Evolutionary conservation across 805 yeast genomes (phyloP).

Genomic region (Ogataea pini): DNA sequence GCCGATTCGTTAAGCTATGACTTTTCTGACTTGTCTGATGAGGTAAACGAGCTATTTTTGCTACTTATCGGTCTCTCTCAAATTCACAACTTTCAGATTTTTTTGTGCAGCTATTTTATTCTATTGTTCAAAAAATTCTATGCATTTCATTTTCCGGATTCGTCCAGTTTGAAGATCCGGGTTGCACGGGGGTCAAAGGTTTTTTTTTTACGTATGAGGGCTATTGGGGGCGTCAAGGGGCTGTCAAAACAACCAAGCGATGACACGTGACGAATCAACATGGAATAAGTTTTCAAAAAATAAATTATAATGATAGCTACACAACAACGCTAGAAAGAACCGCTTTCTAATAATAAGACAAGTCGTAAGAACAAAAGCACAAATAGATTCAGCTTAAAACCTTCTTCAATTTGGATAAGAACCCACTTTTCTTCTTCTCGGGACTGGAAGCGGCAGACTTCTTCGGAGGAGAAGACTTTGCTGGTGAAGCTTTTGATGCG

Average conservation of each 20-base stretch:
- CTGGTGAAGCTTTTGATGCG: conserved; percentile 11
- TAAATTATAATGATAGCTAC: conserved; percentile 1
- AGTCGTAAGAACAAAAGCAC: too few species aligned
- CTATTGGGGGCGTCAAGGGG: neutral
- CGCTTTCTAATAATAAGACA: conserved; percentile 2
- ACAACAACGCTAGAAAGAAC: neutral
- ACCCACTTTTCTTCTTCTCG: conserved; percentile 42
- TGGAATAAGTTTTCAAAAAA: too few species aligned
- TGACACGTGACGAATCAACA: too few species aligned
- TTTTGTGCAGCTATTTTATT: conserved; percentile 4
- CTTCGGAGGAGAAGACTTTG: conserved; percentile 14
- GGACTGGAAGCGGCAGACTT: conserved; percentile 6
- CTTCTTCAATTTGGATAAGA: conserved; percentile 45
- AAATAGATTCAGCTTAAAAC: conserved; percentile 36
- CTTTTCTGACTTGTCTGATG: neutral
- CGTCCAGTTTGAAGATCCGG: conserved; percentile 1
- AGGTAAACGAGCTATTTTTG: neutral
- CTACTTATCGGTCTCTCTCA: neutral
- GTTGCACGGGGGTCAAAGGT: neutral
- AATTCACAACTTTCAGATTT: neutral
- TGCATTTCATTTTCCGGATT: conserved; percentile 4
- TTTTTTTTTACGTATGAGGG: neutral
- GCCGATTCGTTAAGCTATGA: neutral
- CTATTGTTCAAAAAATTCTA: conserved; percentile 3
- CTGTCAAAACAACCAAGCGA: neutral